Evolutionary conservation across 2,329 filamentous ascomycete genomes (phyloP).

Genomic region (Paraphoma sp.): DNA sequence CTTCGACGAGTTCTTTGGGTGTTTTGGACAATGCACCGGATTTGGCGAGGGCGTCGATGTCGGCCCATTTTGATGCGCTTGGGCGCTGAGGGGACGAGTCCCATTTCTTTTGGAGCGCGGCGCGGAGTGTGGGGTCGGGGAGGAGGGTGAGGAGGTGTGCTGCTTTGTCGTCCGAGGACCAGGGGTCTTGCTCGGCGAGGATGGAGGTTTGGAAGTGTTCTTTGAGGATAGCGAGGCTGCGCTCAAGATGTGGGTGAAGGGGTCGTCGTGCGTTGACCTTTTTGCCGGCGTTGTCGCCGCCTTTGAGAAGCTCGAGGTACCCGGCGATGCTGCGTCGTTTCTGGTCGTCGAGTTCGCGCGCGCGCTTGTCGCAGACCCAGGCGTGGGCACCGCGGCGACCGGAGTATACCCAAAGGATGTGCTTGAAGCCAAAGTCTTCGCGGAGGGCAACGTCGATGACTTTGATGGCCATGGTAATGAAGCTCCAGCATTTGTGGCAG

Average conservation of each 20-base stretch:
- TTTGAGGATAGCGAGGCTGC: constrained; percentile 85
- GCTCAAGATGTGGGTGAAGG: constrained; percentile 85
- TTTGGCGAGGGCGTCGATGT: constrained; percentile 87
- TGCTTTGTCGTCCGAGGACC: constrained; percentile 70
- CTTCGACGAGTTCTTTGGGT: constrained; percentile 75
- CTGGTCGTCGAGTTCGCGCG: constrained; percentile 82
- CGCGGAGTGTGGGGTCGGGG: constrained; percentile 78
- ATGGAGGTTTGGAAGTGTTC: constrained; percentile 85
- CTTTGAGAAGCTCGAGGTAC: constrained; percentile 89
- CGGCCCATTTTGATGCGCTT: constrained; percentile 86
- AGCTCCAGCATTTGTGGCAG: constrained; percentile 92
- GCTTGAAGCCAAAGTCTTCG: constrained; percentile 95
- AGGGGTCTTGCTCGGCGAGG: constrained; percentile 85
- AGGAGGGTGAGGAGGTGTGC: constrained; percentile 84
- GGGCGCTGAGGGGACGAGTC: constrained; percentile 78
- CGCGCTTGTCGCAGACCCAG: constrained; percentile 94
- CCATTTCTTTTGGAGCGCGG: constrained; percentile 89
- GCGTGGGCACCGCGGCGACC: constrained; percentile 96
- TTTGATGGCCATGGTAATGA: constrained; percentile 97
- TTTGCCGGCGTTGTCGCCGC: constrained; percentile 84
- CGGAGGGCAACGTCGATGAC: constrained; percentile 85
- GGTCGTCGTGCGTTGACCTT: constrained; percentile 84
- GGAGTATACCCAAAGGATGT: constrained; percentile 99
- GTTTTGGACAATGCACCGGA: constrained; percentile 77
- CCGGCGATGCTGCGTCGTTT: constrained; percentile 84